These are phyloP conservation scores for Pelargonium citronellum DNA, from an alignment of 441 rosid genomes.

Conservation along the genomic window DNA sequence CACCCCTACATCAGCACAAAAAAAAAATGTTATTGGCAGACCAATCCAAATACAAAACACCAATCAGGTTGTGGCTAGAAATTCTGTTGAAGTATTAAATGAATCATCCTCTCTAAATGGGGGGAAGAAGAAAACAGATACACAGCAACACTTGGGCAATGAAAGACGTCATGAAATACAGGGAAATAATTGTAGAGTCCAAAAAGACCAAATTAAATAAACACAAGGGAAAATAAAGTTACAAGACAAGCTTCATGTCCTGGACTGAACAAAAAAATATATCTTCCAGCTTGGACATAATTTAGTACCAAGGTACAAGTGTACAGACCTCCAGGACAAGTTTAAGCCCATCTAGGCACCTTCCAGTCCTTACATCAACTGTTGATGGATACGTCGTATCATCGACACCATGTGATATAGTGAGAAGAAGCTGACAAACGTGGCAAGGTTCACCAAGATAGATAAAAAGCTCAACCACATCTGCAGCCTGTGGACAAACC, in stretches of 20 bases:
- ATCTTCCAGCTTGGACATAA: not conserved
- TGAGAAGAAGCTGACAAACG: slow-evolving; percentile 86
- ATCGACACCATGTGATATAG: slow-evolving; percentile 84
- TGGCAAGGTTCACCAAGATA: slow-evolving; percentile 96
- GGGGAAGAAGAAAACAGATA: not conserved
- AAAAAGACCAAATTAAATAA: not conserved
- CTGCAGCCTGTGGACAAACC: slow-evolving; percentile 81
- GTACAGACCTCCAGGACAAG: slow-evolving; percentile 77
- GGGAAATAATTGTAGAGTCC: not conserved
- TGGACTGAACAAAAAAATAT: not conserved
- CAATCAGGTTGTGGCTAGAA: not conserved
- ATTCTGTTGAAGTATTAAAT: not conserved
- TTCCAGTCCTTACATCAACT: slow-evolving; percentile 86
- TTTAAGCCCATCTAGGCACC: slow-evolving; percentile 68
- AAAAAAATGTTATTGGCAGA: not conserved
- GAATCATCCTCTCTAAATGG: not conserved
- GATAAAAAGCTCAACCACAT: slow-evolving; percentile 76
- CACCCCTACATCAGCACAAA: not conserved
- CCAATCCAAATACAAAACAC: too few relatives aligned
- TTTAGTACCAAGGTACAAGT: slow-evolving; percentile 5
- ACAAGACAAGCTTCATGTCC: not conserved
- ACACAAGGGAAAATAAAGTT: not conserved
- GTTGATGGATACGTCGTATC: slow-evolving; percentile 81
- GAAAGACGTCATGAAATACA: not conserved
- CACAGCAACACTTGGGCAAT: too few relatives aligned